A percentile compares a stretch with the other conserved stretches of the same genome.
These are phyloP conservation scores for Boletus eberwhitei DNA, from an alignment of 768 basidiomycete genomes.

Conservation along the genomic window DNA sequence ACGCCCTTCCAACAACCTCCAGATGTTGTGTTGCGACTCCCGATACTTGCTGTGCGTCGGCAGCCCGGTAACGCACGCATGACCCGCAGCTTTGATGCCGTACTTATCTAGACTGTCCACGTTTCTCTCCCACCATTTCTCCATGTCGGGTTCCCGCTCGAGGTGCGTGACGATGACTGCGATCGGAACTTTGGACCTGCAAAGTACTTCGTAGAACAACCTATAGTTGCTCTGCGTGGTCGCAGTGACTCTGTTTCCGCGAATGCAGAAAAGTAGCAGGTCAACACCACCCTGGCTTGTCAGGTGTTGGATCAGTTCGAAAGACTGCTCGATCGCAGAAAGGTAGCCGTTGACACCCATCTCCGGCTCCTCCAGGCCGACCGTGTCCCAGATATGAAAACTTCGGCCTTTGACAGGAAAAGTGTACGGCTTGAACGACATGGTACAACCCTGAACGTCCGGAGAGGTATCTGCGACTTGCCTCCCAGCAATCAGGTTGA, in stretches of 20 bases:
- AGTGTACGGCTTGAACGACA: constrained; percentile 29
- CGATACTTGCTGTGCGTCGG: constrained; percentile 28
- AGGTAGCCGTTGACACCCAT: constrained; percentile 26
- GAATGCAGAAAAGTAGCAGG: constrained; percentile 42
- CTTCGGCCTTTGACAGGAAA: constrained; percentile 16
- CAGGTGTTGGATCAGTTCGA: constrained; percentile 34
- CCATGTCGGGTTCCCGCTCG: constrained; percentile 35
- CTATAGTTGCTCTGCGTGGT: constrained; percentile 38
- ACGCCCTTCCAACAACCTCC: constrained; percentile 13
- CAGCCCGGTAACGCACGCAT: constrained; percentile 37
- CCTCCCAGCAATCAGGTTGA: constrained; percentile 31
- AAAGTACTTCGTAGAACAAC: constrained; percentile 42
- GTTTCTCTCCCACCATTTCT: constrained; percentile 35
- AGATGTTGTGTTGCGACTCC: constrained; percentile 20
- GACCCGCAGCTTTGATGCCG: constrained; percentile 26
- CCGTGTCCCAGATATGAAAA: constrained; percentile 34
- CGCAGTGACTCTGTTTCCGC: constrained; percentile 39
- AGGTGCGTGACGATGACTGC: constrained; percentile 38
- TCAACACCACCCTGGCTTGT: constrained; percentile 33
- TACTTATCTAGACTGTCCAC: constrained; percentile 19
- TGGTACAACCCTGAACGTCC: constrained; percentile 37
- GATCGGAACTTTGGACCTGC: constrained; percentile 32
- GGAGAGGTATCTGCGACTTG: constrained; percentile 24
- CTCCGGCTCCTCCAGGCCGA: constrained; percentile 33
- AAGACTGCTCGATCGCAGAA: constrained; percentile 30